Conservation (phyloP, 2,329 filamentous ascomycete genomes). For the Xylariaceae sp. region DNA sequence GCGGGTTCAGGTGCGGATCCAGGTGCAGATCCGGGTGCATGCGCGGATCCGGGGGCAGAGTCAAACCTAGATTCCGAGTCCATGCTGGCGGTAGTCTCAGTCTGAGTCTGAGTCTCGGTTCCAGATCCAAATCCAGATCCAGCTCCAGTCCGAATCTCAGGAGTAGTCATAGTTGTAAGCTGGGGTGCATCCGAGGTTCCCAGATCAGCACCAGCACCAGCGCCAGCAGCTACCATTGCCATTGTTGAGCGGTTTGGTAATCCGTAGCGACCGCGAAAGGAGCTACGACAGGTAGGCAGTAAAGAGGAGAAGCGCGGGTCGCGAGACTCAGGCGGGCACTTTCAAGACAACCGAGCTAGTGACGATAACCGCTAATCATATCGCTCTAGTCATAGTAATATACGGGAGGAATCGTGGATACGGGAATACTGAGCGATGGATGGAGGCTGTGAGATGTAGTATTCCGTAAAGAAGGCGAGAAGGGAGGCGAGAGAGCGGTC, state of each 20-base stretch:
- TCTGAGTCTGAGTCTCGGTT: background rate
- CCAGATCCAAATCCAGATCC: background rate
- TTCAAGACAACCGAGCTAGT: background rate
- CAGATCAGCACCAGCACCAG: constrained; percentile 26
- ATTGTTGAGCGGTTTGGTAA: constrained; percentile 5
- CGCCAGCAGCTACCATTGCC: constrained; percentile 26
- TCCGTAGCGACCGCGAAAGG: background rate
- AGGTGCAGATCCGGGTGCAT: constrained; percentile 3
- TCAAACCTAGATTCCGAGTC: constrained; percentile 2
- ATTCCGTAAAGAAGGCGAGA: constrained; percentile 5
- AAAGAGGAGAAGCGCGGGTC: background rate
- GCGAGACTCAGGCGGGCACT: background rate
- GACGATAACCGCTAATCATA: constrained; percentile 1
- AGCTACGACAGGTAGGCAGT: background rate
- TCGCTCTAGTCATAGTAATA: background rate
- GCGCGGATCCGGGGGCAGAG: constrained; percentile 7
- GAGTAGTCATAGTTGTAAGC: constrained; percentile 5
- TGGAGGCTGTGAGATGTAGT: background rate
- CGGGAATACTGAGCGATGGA: too few species aligned
- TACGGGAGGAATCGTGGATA: background rate
- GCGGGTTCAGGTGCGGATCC: constrained; percentile 13
- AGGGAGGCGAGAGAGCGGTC: background rate
- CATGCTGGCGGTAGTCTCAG: constrained; percentile 3
- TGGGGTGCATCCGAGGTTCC: constrained; percentile 26
- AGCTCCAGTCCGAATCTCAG: constrained; percentile 10